Evolutionary conservation across 148 eudicot species (phyloP).

Genomic region (Nepenthes gracilis): DNA sequence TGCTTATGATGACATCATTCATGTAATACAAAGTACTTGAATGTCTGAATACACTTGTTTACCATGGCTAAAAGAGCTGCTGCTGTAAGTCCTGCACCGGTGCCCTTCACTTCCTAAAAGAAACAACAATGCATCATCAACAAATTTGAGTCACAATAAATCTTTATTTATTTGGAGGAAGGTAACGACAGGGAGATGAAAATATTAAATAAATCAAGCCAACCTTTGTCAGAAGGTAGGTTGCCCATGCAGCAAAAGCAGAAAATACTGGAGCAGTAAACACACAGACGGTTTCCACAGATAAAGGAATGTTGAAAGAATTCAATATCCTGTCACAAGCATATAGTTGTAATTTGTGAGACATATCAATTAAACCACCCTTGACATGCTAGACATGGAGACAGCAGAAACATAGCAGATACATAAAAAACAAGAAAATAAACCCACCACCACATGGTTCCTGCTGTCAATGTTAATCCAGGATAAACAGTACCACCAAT

Average conservation of each 20-base stretch:
- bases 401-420: constrained; percentile 1
- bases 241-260: constrained; percentile 93
- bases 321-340: constrained; percentile 56
- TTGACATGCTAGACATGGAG: background rate
- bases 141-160: background rate
- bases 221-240: constrained; percentile 93
- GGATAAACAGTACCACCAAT: constrained; percentile 99
- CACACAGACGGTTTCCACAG: constrained; percentile 98
- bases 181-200: background rate
- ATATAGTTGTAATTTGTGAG: background rate
- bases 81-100: constrained; percentile 93
- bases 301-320: constrained; percentile 84
- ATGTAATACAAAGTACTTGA: too few relatives aligned
- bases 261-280: constrained; percentile 95
- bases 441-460: constrained; percentile 91
- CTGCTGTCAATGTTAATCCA: constrained; percentile 92
- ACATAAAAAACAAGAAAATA: constrained; percentile 2
- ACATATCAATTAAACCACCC: background rate
- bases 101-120: constrained; percentile 83
- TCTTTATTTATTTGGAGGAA: background rate
- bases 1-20: too few relatives aligned
- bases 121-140: constrained; percentile 9
- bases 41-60: constrained; percentile 6
- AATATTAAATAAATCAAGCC: background rate
- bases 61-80: constrained; percentile 95